These are phyloP conservation scores for Anaeromyces robustus DNA, from an alignment of 192 early-diverging fungal species.

Conservation along the genomic window DNA sequence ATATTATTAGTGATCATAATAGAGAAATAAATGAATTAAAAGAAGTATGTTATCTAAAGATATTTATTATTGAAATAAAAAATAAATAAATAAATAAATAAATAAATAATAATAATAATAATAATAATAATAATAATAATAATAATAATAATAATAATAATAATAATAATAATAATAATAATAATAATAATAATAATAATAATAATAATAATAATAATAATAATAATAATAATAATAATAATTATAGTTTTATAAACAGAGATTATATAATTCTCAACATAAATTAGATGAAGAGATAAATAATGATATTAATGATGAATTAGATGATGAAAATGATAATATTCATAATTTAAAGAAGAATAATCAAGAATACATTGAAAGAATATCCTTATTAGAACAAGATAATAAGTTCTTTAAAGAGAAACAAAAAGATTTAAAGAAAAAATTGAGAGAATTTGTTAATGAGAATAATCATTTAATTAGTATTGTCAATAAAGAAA, in stretches of 20 bases:
- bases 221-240: no score
- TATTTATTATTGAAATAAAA: neutral
- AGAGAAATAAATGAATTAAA: neutral
- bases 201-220: no score
- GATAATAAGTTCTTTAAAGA: neutral
- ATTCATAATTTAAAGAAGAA: neutral
- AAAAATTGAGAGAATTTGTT: neutral
- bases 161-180: no score
- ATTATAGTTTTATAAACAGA: neutral
- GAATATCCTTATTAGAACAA: neutral
- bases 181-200: no score
- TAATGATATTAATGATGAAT: no score
- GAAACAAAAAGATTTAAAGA: neutral
- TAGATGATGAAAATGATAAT: neutral
- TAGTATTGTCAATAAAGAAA: neutral
- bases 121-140: no score
- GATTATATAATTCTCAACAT: neutral
- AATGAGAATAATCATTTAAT: neutral
- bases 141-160: no score
- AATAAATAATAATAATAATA: no score
- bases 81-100: neutral
- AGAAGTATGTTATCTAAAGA: neutral
- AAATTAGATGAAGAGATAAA: neutral
- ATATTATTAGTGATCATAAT: neutral
- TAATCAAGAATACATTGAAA: neutral